Evolutionary conservation across 805 yeast species (phyloP), one percentile per base, ranked within the genome.

Genomic region (Candida lessepsii): DNA sequence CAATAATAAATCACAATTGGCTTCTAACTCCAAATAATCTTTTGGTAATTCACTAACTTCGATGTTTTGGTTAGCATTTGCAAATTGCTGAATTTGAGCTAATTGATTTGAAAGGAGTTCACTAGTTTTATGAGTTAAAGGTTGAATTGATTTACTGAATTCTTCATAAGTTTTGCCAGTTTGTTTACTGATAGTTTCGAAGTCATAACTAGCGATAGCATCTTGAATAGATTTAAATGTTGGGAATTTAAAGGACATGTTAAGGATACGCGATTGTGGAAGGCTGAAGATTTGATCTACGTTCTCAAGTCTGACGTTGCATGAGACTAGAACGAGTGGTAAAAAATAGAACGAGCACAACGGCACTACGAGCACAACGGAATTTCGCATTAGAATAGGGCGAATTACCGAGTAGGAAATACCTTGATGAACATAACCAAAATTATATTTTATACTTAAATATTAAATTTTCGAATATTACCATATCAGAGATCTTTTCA

Each of bases 11-110:
- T 84, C 91, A 43, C 82, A 80, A 54, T 76, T 76, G 45, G 73
- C 69, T 57, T 85, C 95, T 53, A 86, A 67, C 43, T 75, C 73
- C 41, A 77, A 70, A 60, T 86, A 86, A 47, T 83, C 89, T 29
- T 74, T 76, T 34, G 95, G 95, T 37, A 86, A 70, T 57, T 83
- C 87, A 41, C 84, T 76, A 34, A 81, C 81, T 47, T 80, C 86
- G 41, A 80, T 73, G 26, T 78, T 70, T 25, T 59, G 45, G 35
- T 55, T 50, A 21, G 56, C 46, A 32, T 58, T 49, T 13, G 70
- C 68, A 42, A 68, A 58, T 29, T 63, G 70, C 41, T 67, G 72
- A 15, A 68, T 67, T 49, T 68, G 73, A 32, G 85, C 83, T 45
- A 83, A 71, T 51, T 73, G 81, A 52, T 79, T 79, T 50, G 81